Evolutionary conservation across 192 early-diverging fungal genomes (phyloP), one percentile per base, ranked within the genome.

Genomic region (Lobosporangium transversale): DNA sequence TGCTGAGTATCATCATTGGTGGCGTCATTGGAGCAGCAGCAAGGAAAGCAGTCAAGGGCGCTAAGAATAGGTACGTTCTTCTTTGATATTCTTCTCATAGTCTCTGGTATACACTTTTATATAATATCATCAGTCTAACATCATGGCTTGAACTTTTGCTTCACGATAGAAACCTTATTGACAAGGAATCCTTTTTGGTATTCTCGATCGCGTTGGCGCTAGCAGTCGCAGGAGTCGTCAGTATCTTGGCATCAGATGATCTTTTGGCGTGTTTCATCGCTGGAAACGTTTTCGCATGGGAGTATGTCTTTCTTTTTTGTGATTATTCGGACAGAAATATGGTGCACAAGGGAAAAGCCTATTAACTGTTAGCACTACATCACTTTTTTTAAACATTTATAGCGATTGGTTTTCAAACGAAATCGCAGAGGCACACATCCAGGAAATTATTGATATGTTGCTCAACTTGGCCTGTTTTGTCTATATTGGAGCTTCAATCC

Each of bases 391-490:
- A n/a, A n/a, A n/a, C n/a, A n/a, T 23, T 9, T 44, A 9, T 68
- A 83, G 82, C 53, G 91, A 89, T 50, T 98, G 95, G 95, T 97
- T 95, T 73, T 87, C 89, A 40, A 74, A 92, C 24, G 91, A 95
- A 59, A 89, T 90, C 20, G 83, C 92, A 31, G 91, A 93, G 48
- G 89, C 92, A 1, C 89, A 94, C 23, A 84, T 97, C 27, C 95
- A 97, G 80, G 95, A 97, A 78, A 91, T 92, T 3, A 86, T 98
- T 47, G 95, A 96, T 66, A 90, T 87, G 73, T 78, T 98, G 64
- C 70, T 97, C 40, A 97, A 95, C 78, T 78, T 94, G 62, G 79
- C 93, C 4, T 91, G 94, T 43, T 98, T 98, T 81, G 87, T 97
- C 20, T 98, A 91, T 61, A 90, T 95, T 80, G 94, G 93, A 24